These are phyloP conservation scores for Moringa oleifera DNA, from an alignment of 345 rosid species.

Conservation along the genomic window DNA sequence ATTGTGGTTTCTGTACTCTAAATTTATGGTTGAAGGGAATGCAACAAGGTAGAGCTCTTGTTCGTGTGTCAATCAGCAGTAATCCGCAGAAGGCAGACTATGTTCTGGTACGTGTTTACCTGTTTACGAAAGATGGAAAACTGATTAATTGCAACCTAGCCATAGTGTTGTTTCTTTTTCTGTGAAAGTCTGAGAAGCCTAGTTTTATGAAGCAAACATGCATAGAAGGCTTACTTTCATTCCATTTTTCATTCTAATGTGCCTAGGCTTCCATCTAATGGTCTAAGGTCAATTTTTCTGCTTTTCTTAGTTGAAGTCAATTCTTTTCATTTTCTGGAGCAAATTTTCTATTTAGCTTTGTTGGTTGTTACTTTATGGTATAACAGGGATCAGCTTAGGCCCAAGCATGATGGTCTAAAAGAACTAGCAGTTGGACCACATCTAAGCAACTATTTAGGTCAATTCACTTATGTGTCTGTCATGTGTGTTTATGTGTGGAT, in stretches of 20 bases:
- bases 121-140: neutral
- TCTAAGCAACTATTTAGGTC: too few relatives aligned
- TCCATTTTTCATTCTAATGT: neutral
- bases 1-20: conserved; percentile 14
- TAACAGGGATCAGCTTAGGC: too few relatives aligned
- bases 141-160: neutral
- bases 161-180: neutral
- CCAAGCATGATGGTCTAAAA: too few relatives aligned
- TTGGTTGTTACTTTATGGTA: too few relatives aligned
- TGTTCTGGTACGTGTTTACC: conserved; percentile 47
- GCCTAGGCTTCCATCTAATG: neutral
- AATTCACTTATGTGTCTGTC: too few relatives aligned
- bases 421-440: too few relatives aligned
- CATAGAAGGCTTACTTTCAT: neutral
- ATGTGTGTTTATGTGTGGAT: neutral
- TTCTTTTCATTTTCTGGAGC: neutral
- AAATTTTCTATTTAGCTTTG: too few relatives aligned
- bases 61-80: conserved; percentile 50
- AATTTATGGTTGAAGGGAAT: conserved; percentile 49
- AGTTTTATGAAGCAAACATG: neutral
- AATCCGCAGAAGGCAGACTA: conserved; percentile 62
- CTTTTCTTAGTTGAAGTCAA: neutral
- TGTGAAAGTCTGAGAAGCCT: neutral
- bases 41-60: conserved; percentile 69
- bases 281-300: neutral